Conservation (phyloP, 352 stramenopile genomes). For the Phytophthora citricola region DNA sequence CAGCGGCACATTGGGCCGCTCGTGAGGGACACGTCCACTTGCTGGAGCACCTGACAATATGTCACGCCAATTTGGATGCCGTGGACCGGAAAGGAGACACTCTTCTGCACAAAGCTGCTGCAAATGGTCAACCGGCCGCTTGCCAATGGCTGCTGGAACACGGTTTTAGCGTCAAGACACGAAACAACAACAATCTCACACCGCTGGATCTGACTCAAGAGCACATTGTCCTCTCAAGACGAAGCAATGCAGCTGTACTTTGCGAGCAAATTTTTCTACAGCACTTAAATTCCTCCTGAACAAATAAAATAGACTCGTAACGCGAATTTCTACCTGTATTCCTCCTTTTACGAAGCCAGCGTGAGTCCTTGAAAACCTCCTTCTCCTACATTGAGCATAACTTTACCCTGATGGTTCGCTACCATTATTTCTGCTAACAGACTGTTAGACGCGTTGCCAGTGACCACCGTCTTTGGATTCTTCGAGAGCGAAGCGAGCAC, state of each 20-base stretch:
- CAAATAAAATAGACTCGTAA: constrained; percentile 2
- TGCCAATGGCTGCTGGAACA: constrained; percentile 76
- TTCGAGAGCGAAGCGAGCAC: constrained; percentile 34
- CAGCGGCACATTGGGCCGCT: constrained; percentile 76
- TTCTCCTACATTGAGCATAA: constrained; percentile 40
- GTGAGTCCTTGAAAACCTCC: constrained; percentile 30
- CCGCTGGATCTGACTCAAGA: constrained; percentile 70
- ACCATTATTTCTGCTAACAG: constrained; percentile 47
- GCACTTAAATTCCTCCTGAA: constrained; percentile 50
- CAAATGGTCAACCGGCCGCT: constrained; percentile 67
- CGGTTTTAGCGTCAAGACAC: constrained; percentile 66
- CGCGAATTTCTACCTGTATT: not conserved
- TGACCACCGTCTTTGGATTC: constrained; percentile 43
- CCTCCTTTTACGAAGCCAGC: constrained; percentile 24
- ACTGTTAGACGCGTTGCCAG: constrained; percentile 46
- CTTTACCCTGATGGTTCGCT: constrained; percentile 40
- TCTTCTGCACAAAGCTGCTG: constrained; percentile 76
- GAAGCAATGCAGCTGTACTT: constrained; percentile 42
- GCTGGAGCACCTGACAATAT: constrained; percentile 59
- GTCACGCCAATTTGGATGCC: constrained; percentile 66
- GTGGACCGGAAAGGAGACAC: constrained; percentile 74
- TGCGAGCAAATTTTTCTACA: constrained; percentile 67
- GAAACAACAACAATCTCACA: constrained; percentile 74
- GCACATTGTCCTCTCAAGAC: constrained; percentile 40
- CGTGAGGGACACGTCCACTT: constrained; percentile 69